Conservation (phyloP, 208 protist species). For the Leishmania lainsoni region DNA sequence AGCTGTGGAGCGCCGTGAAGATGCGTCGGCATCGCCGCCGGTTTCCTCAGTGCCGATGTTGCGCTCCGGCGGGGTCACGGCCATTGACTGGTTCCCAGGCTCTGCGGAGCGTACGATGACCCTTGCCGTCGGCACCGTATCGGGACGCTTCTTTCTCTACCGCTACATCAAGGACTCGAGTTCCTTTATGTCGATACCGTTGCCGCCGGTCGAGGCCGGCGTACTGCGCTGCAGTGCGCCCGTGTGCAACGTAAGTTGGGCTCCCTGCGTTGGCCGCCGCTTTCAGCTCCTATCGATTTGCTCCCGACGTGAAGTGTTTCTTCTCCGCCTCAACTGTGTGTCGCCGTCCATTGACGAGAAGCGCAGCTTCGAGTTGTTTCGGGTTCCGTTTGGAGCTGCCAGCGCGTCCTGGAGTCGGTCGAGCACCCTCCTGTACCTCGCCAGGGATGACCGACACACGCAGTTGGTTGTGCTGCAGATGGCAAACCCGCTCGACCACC, state of each 20-base stretch:
- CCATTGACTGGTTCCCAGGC: constrained; percentile 88
- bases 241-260: constrained; percentile 79
- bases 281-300: constrained; percentile 87
- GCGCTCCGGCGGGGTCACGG: constrained; percentile 62
- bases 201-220: constrained; percentile 32
- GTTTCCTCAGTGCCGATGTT: constrained; percentile 13
- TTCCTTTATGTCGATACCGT: constrained; percentile 47
- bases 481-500: constrained; percentile 75
- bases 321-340: constrained; percentile 83
- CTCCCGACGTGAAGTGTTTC: constrained; percentile 70
- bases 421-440: constrained; percentile 73
- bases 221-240: constrained; percentile 44
- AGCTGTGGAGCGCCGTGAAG: not conserved
- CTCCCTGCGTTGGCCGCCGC: constrained; percentile 68
- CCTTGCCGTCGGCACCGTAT: constrained; percentile 77
- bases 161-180: constrained; percentile 68
- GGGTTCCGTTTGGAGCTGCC: constrained; percentile 57
- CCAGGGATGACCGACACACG: constrained; percentile 54
- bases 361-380: constrained; percentile 71
- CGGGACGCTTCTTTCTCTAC: constrained; percentile 79
- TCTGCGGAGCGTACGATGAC: constrained; percentile 77
- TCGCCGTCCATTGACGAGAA: constrained; percentile 59
- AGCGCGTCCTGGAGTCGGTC: constrained; percentile 84
- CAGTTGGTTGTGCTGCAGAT: constrained; percentile 73
- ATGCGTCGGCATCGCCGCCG: not conserved